Base-by-base conservation (phyloP, 805 yeast genomes). In the Spathaspora arborariae region DNA sequence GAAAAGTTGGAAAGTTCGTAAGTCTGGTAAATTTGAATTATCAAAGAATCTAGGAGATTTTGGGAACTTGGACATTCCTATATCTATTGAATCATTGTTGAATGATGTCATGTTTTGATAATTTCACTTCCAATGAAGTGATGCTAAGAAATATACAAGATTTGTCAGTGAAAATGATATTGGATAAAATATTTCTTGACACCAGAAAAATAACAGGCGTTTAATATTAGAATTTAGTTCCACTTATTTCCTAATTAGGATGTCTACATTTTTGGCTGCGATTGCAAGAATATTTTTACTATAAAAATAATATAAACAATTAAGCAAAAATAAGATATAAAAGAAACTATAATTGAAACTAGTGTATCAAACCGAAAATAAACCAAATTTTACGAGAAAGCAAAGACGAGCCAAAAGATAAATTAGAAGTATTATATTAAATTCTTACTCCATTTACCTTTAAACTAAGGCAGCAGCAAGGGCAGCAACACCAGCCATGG, bases 201-300 rank as follows among this genome's bases (percentile, higher is more conserved):
- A 9, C 26, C 26, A 6, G 18, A 15, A 30, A 30, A 30, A 30
- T 30, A 13, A 4, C 11, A 30, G 11, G 11, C 8, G 24, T 27
- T 10, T 30, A 30, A 30, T 30, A 6, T 30, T n/a, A 10, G n/a
- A n/a, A 30, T 10, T 13, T 7, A 37, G 15, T 5, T 37, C 27
- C 4, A 4, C 6, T n/a, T 2, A 20, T 15, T 37, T 4, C 40
- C 27, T 5, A 37, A 37, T 38, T 54, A 85, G 84, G 68, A 78
- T 44, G 65, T 73, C 37, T 87, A 88, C 34, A 72, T 80, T 30
- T 64, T 77, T 41, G 27, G 9, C 3, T 9, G 9, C 27, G 24
- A 22, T 5, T 22, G 5, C 8, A 24, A 24, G 13, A n/a, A n/a
- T n/a, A n/a, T n/a, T n/a, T n/a, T n/a, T n/a, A n/a, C n/a, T n/a